Percentiles rank a stretch among this genome's conserved stretches.
Evolutionary conservation across 2,329 filamentous ascomycete genomes (phyloP).

Genomic region (Penicillium paneum): DNA sequence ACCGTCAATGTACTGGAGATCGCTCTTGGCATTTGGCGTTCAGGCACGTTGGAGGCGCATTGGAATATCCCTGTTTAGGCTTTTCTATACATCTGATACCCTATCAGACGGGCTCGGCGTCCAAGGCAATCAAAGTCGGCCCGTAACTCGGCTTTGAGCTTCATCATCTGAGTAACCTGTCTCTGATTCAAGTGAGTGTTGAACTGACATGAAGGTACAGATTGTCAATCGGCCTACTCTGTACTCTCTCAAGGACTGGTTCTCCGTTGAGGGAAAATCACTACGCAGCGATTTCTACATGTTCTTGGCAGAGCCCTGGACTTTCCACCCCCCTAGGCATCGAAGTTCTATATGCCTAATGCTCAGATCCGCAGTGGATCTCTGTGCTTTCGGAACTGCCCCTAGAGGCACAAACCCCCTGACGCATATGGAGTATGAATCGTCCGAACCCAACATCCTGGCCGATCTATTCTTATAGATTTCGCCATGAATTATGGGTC

Average conservation of each 20-base stretch:
- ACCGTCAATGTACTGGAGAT: constrained; percentile 29
- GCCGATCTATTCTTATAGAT: constrained; percentile 13
- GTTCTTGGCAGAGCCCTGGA: constrained; percentile 17
- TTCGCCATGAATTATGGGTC: constrained; percentile 14
- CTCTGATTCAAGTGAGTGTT: neutral
- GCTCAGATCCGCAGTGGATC: constrained; percentile 16
- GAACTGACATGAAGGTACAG: neutral
- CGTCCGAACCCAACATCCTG: constrained; percentile 12
- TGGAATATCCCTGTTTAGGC: neutral
- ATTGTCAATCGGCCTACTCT: constrained; percentile 5
- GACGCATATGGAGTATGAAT: constrained; percentile 6
- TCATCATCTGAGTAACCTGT: constrained; percentile 14
- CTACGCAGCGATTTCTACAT: neutral
- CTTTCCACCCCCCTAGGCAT: constrained; percentile 21
- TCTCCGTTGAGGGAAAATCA: neutral
- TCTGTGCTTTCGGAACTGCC: neutral
- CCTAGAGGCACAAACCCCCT: constrained; percentile 10
- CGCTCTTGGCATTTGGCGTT: constrained; percentile 24
- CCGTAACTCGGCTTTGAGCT: constrained; percentile 12
- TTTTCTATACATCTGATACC: neutral
- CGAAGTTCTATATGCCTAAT: constrained; percentile 13
- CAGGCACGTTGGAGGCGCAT: constrained; percentile 14
- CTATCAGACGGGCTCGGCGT: constrained; percentile 1
- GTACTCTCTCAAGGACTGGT: neutral
- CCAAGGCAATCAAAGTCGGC: constrained; percentile 4